Percentiles rank a stretch among this genome's conserved stretches.
Conservation (phyloP, 179 eudicot genomes). For the Camellia oleifera region DNA sequence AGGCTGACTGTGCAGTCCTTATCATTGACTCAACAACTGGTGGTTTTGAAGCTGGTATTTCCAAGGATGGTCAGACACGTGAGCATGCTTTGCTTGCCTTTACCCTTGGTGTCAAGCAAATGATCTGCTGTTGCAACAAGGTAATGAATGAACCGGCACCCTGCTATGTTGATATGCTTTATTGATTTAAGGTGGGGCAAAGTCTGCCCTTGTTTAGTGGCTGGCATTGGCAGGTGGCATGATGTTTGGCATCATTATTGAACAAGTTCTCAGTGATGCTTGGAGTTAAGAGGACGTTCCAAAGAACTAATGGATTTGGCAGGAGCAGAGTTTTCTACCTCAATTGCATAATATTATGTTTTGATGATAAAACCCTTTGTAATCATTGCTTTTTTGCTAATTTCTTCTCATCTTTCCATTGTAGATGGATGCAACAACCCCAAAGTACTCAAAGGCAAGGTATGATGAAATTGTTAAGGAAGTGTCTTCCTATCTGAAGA, state of each 20-base stretch:
- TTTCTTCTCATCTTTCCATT: background rate
- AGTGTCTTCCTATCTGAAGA: slow-evolving; percentile 21
- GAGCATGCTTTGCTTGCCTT: slow-evolving; percentile 23
- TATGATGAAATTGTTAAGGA: slow-evolving; percentile 28
- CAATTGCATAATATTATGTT: background rate
- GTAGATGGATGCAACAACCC: slow-evolving; percentile 25
- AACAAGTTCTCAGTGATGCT: background rate
- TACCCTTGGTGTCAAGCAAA: slow-evolving; percentile 26
- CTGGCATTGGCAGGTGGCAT: background rate
- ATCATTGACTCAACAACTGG: slow-evolving; percentile 39
- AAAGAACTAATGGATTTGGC: background rate
- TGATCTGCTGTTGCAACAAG: slow-evolving; percentile 26
- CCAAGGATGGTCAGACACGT: slow-evolving; percentile 36
- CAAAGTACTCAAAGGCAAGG: slow-evolving; percentile 23
- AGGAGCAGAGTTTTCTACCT: no score
- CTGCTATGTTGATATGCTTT: background rate
- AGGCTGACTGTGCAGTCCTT: slow-evolving; percentile 37
- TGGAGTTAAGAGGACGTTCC: background rate
- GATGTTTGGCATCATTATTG: background rate
- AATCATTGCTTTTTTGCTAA: background rate
- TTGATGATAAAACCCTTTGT: background rate
- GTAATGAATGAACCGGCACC: background rate
- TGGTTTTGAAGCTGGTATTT: slow-evolving; percentile 39
- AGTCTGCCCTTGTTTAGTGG: background rate
- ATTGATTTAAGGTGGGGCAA: background rate